Evolutionary conservation across 2,329 filamentous ascomycete species (phyloP), one percentile per base, ranked within the genome.

Genomic region (Colletotrichum destructivum): DNA sequence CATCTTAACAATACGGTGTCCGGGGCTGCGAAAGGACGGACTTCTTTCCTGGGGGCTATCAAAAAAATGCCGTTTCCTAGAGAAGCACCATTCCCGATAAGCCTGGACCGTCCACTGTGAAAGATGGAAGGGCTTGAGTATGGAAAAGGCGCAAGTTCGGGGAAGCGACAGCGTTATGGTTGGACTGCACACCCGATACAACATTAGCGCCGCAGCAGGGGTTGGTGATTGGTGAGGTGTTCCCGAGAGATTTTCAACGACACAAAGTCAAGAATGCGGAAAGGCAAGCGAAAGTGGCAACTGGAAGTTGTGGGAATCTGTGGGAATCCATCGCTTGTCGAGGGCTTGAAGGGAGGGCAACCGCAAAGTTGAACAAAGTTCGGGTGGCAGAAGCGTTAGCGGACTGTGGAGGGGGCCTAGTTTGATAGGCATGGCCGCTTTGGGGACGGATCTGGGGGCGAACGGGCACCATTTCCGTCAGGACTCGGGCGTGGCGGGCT

Each of bases 401-500:
- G 65, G 65, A 35, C 38, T 38, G 59, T 60, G 21, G 35, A 21
- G 52, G 38, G 46, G 55, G 52, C 44, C 57, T 21, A 49, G 35
- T 57, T 52, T 46, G 64, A 66, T 46, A 60, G 64, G 64, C 64
- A 57, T 62, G 51, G n/a, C 40, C 46, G 57, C 51, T 64, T 71
- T 42, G 55, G 44, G 49, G 46, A 64, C 69, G 52, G 42, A 59
- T 54, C 65, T 54, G 69, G 65, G 23, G 52, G 65, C 38, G 69
- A 69, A 44, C 56, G 68, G 57, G 49, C 68, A 57, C 69, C 69
- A 59, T 62, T 57, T 68, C 69, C 57, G 57, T 71, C 64, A 57
- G 38, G 35, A 35, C 35, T 38, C 35, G 35, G 35, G 64, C 13
- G 15, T 62, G 64, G 31, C 51, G 23, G 57, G 64, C 38, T 62